phyloP scores from a whole-genome alignment of 148 eudicot species.

The Chenopodium album region DNA sequence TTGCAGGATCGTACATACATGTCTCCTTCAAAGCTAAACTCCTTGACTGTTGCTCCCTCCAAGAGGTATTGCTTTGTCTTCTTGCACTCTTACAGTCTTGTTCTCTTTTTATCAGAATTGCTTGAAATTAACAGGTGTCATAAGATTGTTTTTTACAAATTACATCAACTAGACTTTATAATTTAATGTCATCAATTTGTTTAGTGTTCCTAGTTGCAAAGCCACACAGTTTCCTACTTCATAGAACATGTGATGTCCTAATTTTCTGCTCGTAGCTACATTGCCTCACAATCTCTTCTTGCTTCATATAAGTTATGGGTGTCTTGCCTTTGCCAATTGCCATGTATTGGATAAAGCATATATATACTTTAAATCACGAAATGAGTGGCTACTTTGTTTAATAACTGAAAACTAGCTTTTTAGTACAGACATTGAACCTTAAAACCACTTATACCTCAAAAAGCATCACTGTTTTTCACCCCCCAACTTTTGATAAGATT shows the following conservation, averaged over 20 bases:
- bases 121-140: background rate
- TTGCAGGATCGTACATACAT: conserved; percentile 30
- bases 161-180: background rate
- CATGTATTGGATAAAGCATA: background rate
- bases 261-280: too few species aligned
- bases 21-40: conserved; percentile 42
- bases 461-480: background rate
- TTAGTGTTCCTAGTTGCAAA: background rate
- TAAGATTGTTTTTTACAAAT: background rate
- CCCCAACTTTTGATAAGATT: background rate
- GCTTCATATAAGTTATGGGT: background rate
- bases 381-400: background rate
- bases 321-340: background rate
- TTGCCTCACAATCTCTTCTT: background rate
- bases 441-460: background rate
- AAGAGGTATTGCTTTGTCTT: conserved; percentile 45
- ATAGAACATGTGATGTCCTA: background rate
- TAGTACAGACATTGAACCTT: background rate
- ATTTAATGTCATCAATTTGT: background rate
- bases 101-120: background rate
- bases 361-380: too few species aligned
- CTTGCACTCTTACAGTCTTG: background rate
- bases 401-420: too few species aligned
- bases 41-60: conserved; percentile 41
- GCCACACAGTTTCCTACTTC: background rate